Evolutionary conservation across 495 filamentous ascomycete species (phyloP), one percentile per base, ranked within the genome.

Genomic region (Ascobolus immersus): DNA sequence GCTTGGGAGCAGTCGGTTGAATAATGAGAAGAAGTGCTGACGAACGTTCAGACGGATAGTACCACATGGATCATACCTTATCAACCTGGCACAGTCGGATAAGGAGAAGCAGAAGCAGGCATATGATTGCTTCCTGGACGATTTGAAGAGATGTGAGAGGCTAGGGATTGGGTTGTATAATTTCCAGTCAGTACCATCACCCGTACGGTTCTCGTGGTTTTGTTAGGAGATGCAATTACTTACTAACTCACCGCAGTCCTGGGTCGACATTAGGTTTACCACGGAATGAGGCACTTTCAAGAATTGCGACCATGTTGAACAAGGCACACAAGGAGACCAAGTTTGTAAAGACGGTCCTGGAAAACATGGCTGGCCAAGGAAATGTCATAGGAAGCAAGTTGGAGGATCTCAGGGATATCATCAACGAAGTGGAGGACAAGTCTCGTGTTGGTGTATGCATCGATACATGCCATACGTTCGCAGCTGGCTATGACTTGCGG

Each of bases 401-500:
- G 40, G 68, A 77, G 42, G 82, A 96, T 39, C 65, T 96, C 17
- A 61, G 70, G 11, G 75, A 77, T 44, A 75, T 93, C 34, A 80
- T 96, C 41, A 60, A 59, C 17, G 60, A 64, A 0, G 69, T 93
- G 21, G 64, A 76, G 15, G 63, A 86, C 51, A 91, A 93, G 52
- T 47, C 60, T 14, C 69, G 86, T n/a, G 73, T 96, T 8, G 86
- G 86, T 20, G 78, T 96, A 22, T 96, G 86, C 53, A 67, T 96
- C 25, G 86, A 96, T 48, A 94, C 86, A 4, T 93, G 84, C 55
- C 86, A 96, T 56, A 66, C 79, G 42, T 93, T 93, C 46, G 67
- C 81, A 5, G 81, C 77, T 0, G 86, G 86, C 5, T 89, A 94
- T 50, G 86, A 96, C 54, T 61, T 96, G 22, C 67, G 74, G 35